Evolutionary conservation across 352 stramenopile species (phyloP).

Genomic region (Pythium rhizo-oryzae): DNA sequence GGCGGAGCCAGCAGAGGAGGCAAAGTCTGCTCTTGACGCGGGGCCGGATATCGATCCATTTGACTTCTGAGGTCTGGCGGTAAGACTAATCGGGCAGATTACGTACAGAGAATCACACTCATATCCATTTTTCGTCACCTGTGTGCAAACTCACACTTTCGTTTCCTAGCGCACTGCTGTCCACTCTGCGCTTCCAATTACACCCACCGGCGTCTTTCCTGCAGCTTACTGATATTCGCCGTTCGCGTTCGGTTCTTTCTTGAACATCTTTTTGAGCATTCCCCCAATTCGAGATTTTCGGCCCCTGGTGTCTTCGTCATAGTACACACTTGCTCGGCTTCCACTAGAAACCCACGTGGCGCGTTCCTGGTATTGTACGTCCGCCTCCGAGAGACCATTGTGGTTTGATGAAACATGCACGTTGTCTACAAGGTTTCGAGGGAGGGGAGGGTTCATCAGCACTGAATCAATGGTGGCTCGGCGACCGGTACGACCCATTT

Average conservation of each 20-base stretch:
- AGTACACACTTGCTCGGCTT: slow-evolving; percentile 55
- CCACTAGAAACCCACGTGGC: slow-evolving; percentile 34
- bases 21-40: background rate
- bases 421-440: slow-evolving; percentile 32
- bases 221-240: slow-evolving; percentile 11
- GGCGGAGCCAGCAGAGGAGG: slow-evolving; percentile 21
- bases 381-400: slow-evolving; percentile 20
- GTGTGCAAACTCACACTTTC: background rate
- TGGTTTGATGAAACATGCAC: slow-evolving; percentile 17
- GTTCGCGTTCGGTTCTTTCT: slow-evolving; percentile 53
- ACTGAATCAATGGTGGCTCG: slow-evolving; percentile 35
- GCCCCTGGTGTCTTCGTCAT: slow-evolving; percentile 55
- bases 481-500: slow-evolving; percentile 25
- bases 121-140: slow-evolving; percentile 29
- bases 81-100: slow-evolving; percentile 1
- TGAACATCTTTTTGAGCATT: slow-evolving; percentile 93
- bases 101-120: slow-evolving; percentile 20
- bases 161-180: slow-evolving; percentile 16
- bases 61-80: slow-evolving; percentile 25
- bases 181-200: background rate
- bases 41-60: slow-evolving; percentile 28
- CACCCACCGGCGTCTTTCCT: background rate
- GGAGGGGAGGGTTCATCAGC: slow-evolving; percentile 33
- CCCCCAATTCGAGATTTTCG: slow-evolving; percentile 81
- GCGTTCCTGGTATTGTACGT: slow-evolving; percentile 30